Evolutionary conservation across 1,284 basidiomycete genomes (phyloP).

Genomic region (Singerocomus rubriflavus): DNA sequence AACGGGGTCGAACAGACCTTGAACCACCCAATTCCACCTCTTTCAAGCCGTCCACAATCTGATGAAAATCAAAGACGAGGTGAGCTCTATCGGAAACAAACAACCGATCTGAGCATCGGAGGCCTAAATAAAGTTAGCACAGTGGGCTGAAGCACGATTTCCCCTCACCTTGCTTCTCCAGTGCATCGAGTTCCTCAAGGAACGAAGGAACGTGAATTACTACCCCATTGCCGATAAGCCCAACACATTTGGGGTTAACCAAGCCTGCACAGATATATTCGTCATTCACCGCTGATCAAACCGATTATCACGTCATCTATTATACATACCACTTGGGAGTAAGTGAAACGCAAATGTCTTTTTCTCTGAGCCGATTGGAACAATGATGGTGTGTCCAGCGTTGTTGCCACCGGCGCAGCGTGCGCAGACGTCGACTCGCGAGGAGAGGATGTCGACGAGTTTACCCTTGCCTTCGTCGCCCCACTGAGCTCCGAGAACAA

Average conservation of each 20-base stretch:
- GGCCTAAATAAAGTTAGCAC: slow-evolving; percentile 49
- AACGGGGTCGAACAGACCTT: slow-evolving; percentile 45
- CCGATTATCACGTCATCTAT: slow-evolving; percentile 22
- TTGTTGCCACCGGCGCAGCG: slow-evolving; percentile 98
- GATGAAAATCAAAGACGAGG: slow-evolving; percentile 98
- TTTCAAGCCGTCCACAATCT: slow-evolving; percentile 98
- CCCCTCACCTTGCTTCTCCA: slow-evolving; percentile 77
- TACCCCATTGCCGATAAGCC: slow-evolving; percentile 91
- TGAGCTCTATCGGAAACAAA: slow-evolving; percentile 96
- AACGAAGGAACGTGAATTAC: slow-evolving; percentile 96
- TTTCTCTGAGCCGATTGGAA: slow-evolving; percentile 64
- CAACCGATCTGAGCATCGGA: slow-evolving; percentile 83
- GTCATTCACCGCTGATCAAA: background rate
- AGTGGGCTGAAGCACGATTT: background rate
- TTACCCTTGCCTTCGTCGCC: slow-evolving; percentile 97
- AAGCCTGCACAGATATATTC: slow-evolving; percentile 54
- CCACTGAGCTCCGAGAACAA: slow-evolving; percentile 90
- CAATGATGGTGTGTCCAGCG: slow-evolving; percentile 97
- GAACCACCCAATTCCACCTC: slow-evolving; percentile 95
- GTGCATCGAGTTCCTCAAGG: slow-evolving; percentile 88
- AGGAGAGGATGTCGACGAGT: slow-evolving; percentile 89
- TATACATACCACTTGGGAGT: slow-evolving; percentile 77
- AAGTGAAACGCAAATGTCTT: slow-evolving; percentile 94
- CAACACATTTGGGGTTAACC: slow-evolving; percentile 85
- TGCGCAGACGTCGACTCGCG: slow-evolving; percentile 89